Percentiles rank a stretch among this genome's conserved stretches.
Evolutionary conservation across 805 yeast genomes (phyloP).

Genomic region (Candida gorgasii): DNA sequence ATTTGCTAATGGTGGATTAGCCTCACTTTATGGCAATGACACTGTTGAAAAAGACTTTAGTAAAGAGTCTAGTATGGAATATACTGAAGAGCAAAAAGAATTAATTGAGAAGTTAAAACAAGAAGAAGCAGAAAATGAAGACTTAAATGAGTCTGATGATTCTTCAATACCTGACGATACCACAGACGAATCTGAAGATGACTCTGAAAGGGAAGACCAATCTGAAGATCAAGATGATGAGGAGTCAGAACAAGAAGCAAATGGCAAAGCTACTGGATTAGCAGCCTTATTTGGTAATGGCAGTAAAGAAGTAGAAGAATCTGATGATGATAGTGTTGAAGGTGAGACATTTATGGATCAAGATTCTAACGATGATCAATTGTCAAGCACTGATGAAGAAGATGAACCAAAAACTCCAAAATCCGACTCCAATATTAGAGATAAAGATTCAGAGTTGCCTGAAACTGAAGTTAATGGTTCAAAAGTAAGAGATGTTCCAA

Average conservation of each 20-base stretch:
- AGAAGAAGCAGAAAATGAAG: conserved; percentile 7
- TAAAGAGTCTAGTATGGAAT: conserved; percentile 19
- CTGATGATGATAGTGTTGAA: conserved; percentile 19
- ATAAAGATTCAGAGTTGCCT: conserved; percentile 15
- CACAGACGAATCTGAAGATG: conserved; percentile 17
- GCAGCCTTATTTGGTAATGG: conserved; percentile 18
- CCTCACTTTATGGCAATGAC: conserved; percentile 33
- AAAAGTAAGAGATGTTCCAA: conserved; percentile 63
- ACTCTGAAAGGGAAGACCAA: conserved; percentile 5
- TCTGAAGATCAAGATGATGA: conserved; percentile 14
- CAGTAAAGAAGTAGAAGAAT: conserved; percentile 18
- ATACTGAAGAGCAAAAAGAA: conserved; percentile 34
- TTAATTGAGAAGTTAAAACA: conserved; percentile 26
- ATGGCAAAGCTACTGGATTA: conserved; percentile 15
- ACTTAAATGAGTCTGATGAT: conserved; percentile 12
- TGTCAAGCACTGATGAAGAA: conserved; percentile 25
- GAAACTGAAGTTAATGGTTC: conserved; percentile 40
- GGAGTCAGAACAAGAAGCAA: conserved; percentile 13
- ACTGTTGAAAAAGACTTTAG: conserved; percentile 3
- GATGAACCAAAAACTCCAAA: conserved; percentile 37
- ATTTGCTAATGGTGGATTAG: conserved; percentile 21
- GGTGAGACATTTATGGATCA: conserved; percentile 13
- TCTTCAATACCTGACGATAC: conserved; percentile 19
- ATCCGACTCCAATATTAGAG: conserved; percentile 10
- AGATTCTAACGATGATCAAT: conserved; percentile 21